phyloP scores from a whole-genome alignment of 1,284 basidiomycete species.

The Sanghuangporus baumii region DNA sequence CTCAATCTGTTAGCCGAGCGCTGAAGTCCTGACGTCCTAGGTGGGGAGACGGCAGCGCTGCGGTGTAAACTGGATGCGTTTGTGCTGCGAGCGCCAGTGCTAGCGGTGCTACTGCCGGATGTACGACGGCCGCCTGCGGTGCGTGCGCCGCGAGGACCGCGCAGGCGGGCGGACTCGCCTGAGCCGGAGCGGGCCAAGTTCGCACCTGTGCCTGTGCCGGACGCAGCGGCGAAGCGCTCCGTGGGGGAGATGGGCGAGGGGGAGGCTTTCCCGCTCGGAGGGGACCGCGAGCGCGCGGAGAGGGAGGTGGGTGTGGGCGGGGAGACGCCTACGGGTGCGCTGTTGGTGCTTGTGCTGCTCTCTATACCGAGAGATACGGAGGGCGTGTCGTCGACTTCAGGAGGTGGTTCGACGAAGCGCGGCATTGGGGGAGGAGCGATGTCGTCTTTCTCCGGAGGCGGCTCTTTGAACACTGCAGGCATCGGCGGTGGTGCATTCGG shows the following conservation, averaged over 20 bases:
- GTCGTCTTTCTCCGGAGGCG: slow-evolving; percentile 21
- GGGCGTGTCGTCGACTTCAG: slow-evolving; percentile 26
- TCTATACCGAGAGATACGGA: slow-evolving; percentile 13
- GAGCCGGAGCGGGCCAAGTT: slow-evolving; percentile 39
- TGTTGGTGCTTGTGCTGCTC: slow-evolving; percentile 24
- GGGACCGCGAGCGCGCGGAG: slow-evolving; percentile 41
- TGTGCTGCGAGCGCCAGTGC: slow-evolving; percentile 48
- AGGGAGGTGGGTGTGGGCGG: slow-evolving; percentile 36
- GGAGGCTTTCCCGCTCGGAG: slow-evolving; percentile 23
- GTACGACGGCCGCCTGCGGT: slow-evolving; percentile 22
- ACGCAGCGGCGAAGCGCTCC: slow-evolving; percentile 27
- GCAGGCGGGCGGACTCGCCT: slow-evolving; percentile 38
- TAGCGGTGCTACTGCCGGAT: slow-evolving; percentile 41
- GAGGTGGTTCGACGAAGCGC: slow-evolving; percentile 38
- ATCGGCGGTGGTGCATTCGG: slow-evolving; percentile 18
- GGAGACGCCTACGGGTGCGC: slow-evolving; percentile 34
- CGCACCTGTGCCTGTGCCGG: slow-evolving; percentile 26
- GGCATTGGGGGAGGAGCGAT: slow-evolving; percentile 28
- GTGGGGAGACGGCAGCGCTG: slow-evolving; percentile 8
- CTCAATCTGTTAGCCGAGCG: too few species aligned
- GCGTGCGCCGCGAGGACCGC: slow-evolving; percentile 48
- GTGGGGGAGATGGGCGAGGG: slow-evolving; percentile 3
- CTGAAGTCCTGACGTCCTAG: background rate
- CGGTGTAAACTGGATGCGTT: slow-evolving; percentile 54
- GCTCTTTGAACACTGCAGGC: slow-evolving; percentile 28